Base-by-base conservation (phyloP, 352 stramenopile species). In the Globisporangium cylindrosporum region DNA sequence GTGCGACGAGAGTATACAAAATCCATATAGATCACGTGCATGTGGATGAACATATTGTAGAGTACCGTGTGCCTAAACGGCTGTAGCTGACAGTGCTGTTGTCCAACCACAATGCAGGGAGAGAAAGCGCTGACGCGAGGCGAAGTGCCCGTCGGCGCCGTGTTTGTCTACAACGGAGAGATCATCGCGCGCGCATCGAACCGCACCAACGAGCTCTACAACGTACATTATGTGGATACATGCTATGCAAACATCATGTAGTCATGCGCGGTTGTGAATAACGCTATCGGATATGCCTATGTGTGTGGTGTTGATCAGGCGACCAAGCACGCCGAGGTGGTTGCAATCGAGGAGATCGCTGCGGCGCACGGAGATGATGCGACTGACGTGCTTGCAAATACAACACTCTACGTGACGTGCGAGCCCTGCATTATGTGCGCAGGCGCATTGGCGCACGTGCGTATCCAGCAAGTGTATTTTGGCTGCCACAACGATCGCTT, bases 381-480 rank as follows among this genome's bases (percentile, higher is more conserved):
- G 29, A 64, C 25, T 6, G 59, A 80, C 15, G 72, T 93, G 27
- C 72, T 95, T 34, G 73, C 77, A 2, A 67, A 90, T 32, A 88
- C 80, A 55, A 85, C 76, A 57, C 74, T 95, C 41, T 95, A 94
- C 69, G 93, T 98, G 49, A 98, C 94, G 9, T 97, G 91, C 43
- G 94, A 98, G 76, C 94, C 94, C 5, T 98, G 94, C 72, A 98
- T 98, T 67, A 98, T 98, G 94, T 98, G 94, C 56, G 93, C 94
- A 3, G 81, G 79, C 32, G 93, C 93, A n/a, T 74, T 98, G 20
- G 79, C 82, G 15, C 79, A 91, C 57, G 72, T 97, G 14, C 80
- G 69, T 51, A 90, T 98, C 54, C 67, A 79, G 49, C 70, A 67
- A 7, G 92, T 96, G 56, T 87, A 91, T 43, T 98, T 97, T 80